Conservation (phyloP, 306 rosid genomes). For the Trichosanthes truncata region DNA sequence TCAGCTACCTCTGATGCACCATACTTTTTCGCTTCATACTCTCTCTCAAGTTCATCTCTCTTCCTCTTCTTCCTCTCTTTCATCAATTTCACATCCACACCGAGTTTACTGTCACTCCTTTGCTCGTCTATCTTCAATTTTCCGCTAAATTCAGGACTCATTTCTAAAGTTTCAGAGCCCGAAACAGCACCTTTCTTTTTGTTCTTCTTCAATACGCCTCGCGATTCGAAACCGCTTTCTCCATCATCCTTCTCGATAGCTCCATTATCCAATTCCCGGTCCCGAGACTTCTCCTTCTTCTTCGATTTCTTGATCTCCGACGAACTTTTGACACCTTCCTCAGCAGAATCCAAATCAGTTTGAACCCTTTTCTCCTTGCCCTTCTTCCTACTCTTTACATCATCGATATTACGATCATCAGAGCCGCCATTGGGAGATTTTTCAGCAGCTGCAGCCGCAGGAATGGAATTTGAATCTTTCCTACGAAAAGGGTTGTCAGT, state of each 20-base stretch:
- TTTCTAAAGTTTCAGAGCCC: neutral
- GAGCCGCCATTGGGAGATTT: conserved; percentile 1
- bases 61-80: conserved; percentile 59
- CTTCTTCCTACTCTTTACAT: conserved; percentile 30
- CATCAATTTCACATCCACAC: neutral
- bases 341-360: conserved; percentile 5
- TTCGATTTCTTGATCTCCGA: conserved; percentile 21
- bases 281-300: conserved; percentile 26
- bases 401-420: conserved; percentile 7
- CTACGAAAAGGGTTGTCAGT: conserved; percentile 53
- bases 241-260: neutral
- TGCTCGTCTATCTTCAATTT: neutral
- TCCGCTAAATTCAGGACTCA: neutral
- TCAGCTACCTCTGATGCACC: conserved; percentile 29
- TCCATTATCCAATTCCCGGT: neutral
- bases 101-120: neutral
- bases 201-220: neutral
- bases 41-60: conserved; percentile 76
- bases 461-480: conserved; percentile 12
- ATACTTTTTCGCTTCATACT: conserved; percentile 66
- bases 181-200: neutral
- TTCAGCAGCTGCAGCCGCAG: conserved; percentile 1
- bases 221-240: neutral
- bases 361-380: conserved; percentile 18
- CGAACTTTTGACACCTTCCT: conserved; percentile 20